phyloP scores from a whole-genome alignment of 352 stramenopile genomes.

The Detonula confervacea region DNA sequence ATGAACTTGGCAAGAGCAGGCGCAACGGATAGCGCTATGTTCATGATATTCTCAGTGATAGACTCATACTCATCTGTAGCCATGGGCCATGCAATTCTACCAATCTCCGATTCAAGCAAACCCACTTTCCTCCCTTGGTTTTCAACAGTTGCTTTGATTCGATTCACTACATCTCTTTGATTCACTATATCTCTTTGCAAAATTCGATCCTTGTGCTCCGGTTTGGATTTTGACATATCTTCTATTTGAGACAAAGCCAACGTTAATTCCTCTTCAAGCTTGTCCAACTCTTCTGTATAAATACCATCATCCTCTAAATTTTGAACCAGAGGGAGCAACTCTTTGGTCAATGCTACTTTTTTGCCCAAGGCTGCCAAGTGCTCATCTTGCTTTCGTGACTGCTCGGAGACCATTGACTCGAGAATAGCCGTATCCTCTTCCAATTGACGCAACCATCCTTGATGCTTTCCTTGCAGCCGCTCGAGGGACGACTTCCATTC shows the following conservation, averaged over 20 bases:
- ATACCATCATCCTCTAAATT: not conserved
- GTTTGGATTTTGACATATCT: not conserved
- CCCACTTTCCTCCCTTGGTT: not conserved
- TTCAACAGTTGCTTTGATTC: not conserved
- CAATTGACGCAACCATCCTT: not conserved
- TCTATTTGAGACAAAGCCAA: slow-evolving; percentile 8
- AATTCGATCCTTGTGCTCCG: not conserved
- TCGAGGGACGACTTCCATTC: not conserved
- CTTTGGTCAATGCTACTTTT: slow-evolving; percentile 3
- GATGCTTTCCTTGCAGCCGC: not conserved
- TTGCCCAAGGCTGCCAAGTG: not conserved
- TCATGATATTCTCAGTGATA: slow-evolving; percentile 6
- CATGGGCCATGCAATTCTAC: slow-evolving; percentile 11
- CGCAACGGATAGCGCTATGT: slow-evolving; percentile 14
- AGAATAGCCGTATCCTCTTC: slow-evolving; percentile 3
- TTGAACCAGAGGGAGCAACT: not conserved
- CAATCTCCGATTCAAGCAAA: slow-evolving; percentile 2
- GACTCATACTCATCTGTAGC: slow-evolving; percentile 21
- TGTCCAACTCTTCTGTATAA: slow-evolving; percentile 1
- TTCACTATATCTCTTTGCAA: no score
- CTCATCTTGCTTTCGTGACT: not conserved
- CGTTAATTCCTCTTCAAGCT: slow-evolving; percentile 9
- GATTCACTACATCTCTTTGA: slow-evolving; percentile 15
- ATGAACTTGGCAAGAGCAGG: slow-evolving; percentile 59
- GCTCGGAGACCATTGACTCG: slow-evolving; percentile 1